These are phyloP conservation scores for Phaseolus coccineus DNA, from an alignment of 331 rosid species.

Conservation along the genomic window DNA sequence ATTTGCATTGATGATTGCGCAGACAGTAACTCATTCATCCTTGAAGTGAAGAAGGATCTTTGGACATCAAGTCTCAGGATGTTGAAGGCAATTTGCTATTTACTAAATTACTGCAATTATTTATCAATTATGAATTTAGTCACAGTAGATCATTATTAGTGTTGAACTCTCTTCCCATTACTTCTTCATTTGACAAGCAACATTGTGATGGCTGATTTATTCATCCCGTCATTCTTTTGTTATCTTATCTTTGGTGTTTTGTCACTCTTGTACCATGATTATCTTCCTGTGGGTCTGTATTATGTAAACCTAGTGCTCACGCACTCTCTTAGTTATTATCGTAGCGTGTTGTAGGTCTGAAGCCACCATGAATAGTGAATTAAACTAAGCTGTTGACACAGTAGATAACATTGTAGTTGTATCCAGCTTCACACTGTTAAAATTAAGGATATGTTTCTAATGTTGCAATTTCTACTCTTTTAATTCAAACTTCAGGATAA, in stretches of 20 bases:
- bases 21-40: constrained; percentile 64
- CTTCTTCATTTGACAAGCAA: constrained; percentile 62
- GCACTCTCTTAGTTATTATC: not conserved
- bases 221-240: constrained; percentile 34
- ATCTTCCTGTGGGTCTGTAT: constrained; percentile 3
- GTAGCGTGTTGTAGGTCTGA: constrained; percentile 5
- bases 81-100: constrained; percentile 59
- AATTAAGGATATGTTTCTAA: not conserved
- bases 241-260: not conserved
- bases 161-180: constrained; percentile 49
- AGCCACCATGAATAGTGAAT: constrained; percentile 1
- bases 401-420: not conserved
- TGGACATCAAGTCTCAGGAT: constrained; percentile 54
- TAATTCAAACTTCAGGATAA: not conserved
- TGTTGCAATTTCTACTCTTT: not conserved
- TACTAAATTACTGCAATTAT: constrained; percentile 56
- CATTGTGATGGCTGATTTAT: constrained; percentile 50
- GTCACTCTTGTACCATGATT: not conserved
- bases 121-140: constrained; percentile 64
- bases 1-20: constrained; percentile 68
- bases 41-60: constrained; percentile 61
- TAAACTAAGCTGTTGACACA: not conserved
- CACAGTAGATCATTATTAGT: constrained; percentile 55
- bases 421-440: not conserved
- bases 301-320: not conserved